These are phyloP conservation scores for Ganoderma multipileum DNA, from an alignment of 1,284 basidiomycete genomes.

Conservation along the genomic window DNA sequence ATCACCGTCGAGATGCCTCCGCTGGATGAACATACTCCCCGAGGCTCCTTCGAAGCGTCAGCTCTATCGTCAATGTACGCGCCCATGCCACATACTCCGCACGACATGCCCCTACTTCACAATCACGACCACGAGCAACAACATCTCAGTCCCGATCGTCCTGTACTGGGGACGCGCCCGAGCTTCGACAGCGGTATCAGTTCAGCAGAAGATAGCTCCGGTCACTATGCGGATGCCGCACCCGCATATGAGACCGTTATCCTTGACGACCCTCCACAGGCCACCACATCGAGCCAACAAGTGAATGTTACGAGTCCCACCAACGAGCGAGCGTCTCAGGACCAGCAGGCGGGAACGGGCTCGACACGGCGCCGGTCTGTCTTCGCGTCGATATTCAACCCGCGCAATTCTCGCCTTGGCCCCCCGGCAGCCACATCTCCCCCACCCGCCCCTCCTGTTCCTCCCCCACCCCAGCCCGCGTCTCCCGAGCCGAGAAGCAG, in stretches of 20 bases:
- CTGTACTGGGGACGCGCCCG: constrained; percentile 22
- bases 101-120: constrained; percentile 36
- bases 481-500: constrained; percentile 23
- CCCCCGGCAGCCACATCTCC: neutral
- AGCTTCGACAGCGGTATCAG: constrained; percentile 37
- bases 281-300: constrained; percentile 4
- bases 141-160: constrained; percentile 13
- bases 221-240: constrained; percentile 58
- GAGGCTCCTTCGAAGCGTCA: constrained; percentile 31
- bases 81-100: constrained; percentile 32
- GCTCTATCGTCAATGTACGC: constrained; percentile 30
- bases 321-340: constrained; percentile 15
- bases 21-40: constrained; percentile 41
- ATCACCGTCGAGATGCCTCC: constrained; percentile 43
- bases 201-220: constrained; percentile 24
- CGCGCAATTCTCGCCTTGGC: constrained; percentile 27
- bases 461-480: constrained; percentile 10
- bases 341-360: constrained; percentile 11
- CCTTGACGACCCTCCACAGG: constrained; percentile 23
- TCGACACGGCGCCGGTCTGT: constrained; percentile 30
- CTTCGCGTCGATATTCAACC: constrained; percentile 37
- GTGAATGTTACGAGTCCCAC: constrained; percentile 3
- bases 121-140: constrained; percentile 25
- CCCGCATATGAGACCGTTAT: constrained; percentile 69
- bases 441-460: constrained; percentile 21